phyloP scores from a whole-genome alignment of 176 grass and related monocot genomes.

The Puccinellia tenuiflora region DNA sequence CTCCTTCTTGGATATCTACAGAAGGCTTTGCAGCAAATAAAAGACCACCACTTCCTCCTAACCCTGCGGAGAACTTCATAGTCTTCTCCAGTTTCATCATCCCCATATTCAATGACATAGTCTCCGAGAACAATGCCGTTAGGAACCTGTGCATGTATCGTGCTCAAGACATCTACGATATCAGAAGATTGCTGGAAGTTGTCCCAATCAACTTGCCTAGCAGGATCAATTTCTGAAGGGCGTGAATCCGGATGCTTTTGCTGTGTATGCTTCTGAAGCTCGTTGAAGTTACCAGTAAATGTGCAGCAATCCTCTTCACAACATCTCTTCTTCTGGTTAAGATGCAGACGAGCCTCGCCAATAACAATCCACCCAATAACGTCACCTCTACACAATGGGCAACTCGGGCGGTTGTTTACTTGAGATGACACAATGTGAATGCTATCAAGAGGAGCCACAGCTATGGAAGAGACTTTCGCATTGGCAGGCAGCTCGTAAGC shows the following conservation, averaged over 20 bases:
- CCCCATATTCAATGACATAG: slow-evolving; percentile 97
- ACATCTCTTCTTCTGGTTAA: slow-evolving; percentile 83
- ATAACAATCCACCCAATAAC: slow-evolving; percentile 90
- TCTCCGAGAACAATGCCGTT: slow-evolving; percentile 88
- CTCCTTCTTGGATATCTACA: slow-evolving; percentile 69
- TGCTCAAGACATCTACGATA: slow-evolving; percentile 95
- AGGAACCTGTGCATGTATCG: slow-evolving; percentile 85
- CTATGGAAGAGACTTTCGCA: slow-evolving; percentile 48
- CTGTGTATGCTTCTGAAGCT: slow-evolving; percentile 88
- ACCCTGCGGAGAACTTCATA: slow-evolving; percentile 65
- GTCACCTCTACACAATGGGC: slow-evolving; percentile 83
- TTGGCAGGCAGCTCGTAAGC: slow-evolving; percentile 62
- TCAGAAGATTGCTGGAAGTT: slow-evolving; percentile 98
- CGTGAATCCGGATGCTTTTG: slow-evolving; percentile 83
- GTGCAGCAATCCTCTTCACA: slow-evolving; percentile 74
- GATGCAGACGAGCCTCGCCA: slow-evolving; percentile 64
- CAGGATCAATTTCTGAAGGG: slow-evolving; percentile 91
- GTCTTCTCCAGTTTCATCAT: slow-evolving; percentile 83
- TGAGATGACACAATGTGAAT: slow-evolving; percentile 68
- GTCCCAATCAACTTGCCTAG: slow-evolving; percentile 80
- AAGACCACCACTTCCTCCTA: slow-evolving; percentile 80
- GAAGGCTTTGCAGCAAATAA: slow-evolving; percentile 74
- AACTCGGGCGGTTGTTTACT: slow-evolving; percentile 51
- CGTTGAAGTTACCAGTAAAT: slow-evolving; percentile 75
- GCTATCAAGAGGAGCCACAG: slow-evolving; percentile 48